Evolutionary conservation across 1,284 basidiomycete genomes (phyloP).

Genomic region (Ustilago lituana): DNA sequence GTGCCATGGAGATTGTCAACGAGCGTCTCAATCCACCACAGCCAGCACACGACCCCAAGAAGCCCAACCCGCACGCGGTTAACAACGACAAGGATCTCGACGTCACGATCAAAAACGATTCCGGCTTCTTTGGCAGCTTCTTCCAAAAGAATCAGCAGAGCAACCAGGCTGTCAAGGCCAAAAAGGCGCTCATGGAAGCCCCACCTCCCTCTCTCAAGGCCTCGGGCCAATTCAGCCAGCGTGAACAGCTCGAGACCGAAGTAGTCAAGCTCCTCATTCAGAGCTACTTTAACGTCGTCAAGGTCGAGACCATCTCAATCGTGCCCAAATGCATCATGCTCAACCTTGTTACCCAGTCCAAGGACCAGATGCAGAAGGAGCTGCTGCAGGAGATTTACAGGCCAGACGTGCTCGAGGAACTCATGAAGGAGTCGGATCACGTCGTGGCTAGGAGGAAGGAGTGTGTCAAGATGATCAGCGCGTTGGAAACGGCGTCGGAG

Average conservation of each 20-base stretch:
- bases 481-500: conserved; percentile 64
- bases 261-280: conserved; percentile 81
- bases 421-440: conserved; percentile 67
- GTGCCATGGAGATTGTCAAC: conserved; percentile 88
- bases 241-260: conserved; percentile 98
- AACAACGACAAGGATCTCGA: conserved; percentile 96
- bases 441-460: conserved; percentile 64
- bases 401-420: conserved; percentile 61
- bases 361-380: conserved; percentile 90
- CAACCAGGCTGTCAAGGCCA: conserved; percentile 68
- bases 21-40: conserved; percentile 77
- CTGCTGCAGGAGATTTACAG: conserved; percentile 72
- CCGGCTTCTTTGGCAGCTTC: conserved; percentile 95
- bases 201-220: conserved; percentile 92
- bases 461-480: conserved; percentile 66
- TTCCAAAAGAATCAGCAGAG: conserved; percentile 79
- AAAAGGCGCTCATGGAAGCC: conserved; percentile 81
- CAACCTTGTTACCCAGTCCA: conserved; percentile 89
- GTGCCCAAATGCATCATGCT: conserved; percentile 91
- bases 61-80: conserved; percentile 71
- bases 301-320: conserved; percentile 99
- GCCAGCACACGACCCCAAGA: conserved; percentile 45
- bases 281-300: conserved; percentile 72
- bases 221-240: conserved; percentile 88
- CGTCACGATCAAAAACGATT: conserved; percentile 80